Percentiles rank a stretch among this genome's conserved stretches.
Conservation (phyloP, 164 flowering plant genomes). For the Piper betle region DNA sequence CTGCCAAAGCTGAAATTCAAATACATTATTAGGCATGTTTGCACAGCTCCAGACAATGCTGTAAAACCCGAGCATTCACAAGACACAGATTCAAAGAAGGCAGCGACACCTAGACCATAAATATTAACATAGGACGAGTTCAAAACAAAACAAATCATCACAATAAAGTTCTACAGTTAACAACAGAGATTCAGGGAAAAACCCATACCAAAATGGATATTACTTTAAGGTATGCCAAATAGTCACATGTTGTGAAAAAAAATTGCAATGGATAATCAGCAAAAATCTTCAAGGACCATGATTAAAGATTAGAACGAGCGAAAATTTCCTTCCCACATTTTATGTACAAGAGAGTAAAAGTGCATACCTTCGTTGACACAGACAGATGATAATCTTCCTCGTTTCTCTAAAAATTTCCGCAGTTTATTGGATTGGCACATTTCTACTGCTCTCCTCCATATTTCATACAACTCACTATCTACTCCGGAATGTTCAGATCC, state of each 20-base stretch:
- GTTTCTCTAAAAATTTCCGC: slow-evolving; percentile 42
- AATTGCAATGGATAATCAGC: not conserved
- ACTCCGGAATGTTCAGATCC: slow-evolving; percentile 15
- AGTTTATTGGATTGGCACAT: slow-evolving; percentile 47
- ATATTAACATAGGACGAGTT: not conserved
- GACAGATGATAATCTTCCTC: slow-evolving; percentile 58
- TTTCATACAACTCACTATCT: slow-evolving; percentile 31
- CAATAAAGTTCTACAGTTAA: not conserved
- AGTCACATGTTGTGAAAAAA: not conserved
- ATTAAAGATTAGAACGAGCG: not conserved
- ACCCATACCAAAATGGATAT: not conserved
- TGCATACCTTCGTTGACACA: slow-evolving; percentile 45
- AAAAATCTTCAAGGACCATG: too few species aligned
- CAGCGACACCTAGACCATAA: not conserved
- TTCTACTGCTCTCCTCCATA: slow-evolving; percentile 56
- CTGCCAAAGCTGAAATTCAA: slow-evolving; percentile 43
- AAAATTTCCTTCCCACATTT: not conserved
- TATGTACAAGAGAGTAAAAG: not conserved
- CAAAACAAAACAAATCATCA: not conserved
- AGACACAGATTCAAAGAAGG: not conserved
- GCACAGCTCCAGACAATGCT: not conserved
- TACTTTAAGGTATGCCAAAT: too few species aligned
- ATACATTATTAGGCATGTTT: not conserved
- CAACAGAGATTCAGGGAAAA: not conserved
- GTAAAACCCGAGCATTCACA: not conserved